Evolutionary conservation across 2,329 filamentous ascomycete genomes (phyloP).

Genomic region (Fusarium oligoseptatum): DNA sequence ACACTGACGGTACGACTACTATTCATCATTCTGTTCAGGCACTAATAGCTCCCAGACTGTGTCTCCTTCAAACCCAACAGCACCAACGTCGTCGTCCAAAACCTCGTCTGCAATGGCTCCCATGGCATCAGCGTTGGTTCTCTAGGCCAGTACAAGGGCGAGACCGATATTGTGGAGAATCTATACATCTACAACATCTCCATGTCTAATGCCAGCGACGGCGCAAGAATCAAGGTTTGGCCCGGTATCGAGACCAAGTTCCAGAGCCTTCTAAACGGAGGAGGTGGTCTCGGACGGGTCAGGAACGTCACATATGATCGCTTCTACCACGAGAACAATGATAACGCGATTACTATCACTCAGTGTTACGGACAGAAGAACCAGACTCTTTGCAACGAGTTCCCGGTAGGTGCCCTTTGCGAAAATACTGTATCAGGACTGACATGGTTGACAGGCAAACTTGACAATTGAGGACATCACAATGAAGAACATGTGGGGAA

Average conservation of each 20-base stretch:
- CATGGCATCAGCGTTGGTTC: constrained; percentile 82
- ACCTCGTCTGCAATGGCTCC: constrained; percentile 75
- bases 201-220: constrained; percentile 72
- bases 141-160: constrained; percentile 74
- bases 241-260: constrained; percentile 60
- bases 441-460: background rate
- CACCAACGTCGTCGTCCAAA: constrained; percentile 76
- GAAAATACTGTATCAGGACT: background rate
- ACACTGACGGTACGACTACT: constrained; percentile 38
- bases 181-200: constrained; percentile 73
- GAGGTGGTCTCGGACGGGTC: constrained; percentile 66
- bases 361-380: constrained; percentile 48
- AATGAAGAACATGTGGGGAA: constrained; percentile 49
- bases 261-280: constrained; percentile 68
- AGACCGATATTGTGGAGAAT: constrained; percentile 77
- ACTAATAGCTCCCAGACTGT: constrained; percentile 61
- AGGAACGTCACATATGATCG: constrained; percentile 76
- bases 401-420: constrained; percentile 27
- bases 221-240: constrained; percentile 82
- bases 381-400: constrained; percentile 44
- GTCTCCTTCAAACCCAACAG: constrained; percentile 82
- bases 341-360: constrained; percentile 54
- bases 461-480: constrained; percentile 45
- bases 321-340: constrained; percentile 72
- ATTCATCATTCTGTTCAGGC: accelerated